Percentiles rank a stretch among this genome's conserved stretches.
These are phyloP conservation scores for Cutaneotrichosporon cavernicola DNA, from an alignment of 1,284 basidiomycete species.

Conservation along the genomic window DNA sequence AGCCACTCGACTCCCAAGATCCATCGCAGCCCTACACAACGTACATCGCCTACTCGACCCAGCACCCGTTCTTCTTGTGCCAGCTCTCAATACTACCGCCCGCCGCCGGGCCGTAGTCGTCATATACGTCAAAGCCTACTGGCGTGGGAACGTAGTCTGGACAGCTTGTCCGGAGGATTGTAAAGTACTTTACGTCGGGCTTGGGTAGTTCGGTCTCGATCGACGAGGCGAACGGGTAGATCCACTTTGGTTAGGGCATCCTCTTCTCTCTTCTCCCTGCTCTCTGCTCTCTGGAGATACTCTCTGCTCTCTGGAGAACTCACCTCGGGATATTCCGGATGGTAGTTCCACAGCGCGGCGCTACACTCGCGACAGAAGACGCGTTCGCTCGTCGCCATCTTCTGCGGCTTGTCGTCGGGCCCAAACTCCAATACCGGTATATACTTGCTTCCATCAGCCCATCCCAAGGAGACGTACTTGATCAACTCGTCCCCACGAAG, in stretches of 20 bases:
- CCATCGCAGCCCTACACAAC: too few species aligned
- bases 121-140: constrained; percentile 34
- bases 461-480: constrained; percentile 34
- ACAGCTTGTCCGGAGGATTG: constrained; percentile 44
- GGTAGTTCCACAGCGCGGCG: constrained; percentile 51
- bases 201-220: constrained; percentile 48
- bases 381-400: constrained; percentile 37
- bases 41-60: constrained; percentile 37
- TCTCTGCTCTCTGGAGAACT: constrained; percentile 17
- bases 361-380: constrained; percentile 49
- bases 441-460: constrained; percentile 38
- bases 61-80: constrained; percentile 45
- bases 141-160: constrained; percentile 45
- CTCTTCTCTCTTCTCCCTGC: constrained; percentile 8
- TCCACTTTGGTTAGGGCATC: constrained; percentile 40
- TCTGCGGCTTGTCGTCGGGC: constrained; percentile 40
- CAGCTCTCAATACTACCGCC: constrained; percentile 43
- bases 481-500: constrained; percentile 47
- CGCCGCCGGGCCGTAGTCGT: constrained; percentile 38
- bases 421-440: constrained; percentile 39
- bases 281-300: too few species aligned
- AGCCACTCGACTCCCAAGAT: too few species aligned
- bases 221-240: constrained; percentile 51
- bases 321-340: constrained; percentile 48
- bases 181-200: constrained; percentile 32